These are phyloP conservation scores for Pyrenochaeta sp. DNA, from an alignment of 2,329 filamentous ascomycete genomes.

Conservation along the genomic window DNA sequence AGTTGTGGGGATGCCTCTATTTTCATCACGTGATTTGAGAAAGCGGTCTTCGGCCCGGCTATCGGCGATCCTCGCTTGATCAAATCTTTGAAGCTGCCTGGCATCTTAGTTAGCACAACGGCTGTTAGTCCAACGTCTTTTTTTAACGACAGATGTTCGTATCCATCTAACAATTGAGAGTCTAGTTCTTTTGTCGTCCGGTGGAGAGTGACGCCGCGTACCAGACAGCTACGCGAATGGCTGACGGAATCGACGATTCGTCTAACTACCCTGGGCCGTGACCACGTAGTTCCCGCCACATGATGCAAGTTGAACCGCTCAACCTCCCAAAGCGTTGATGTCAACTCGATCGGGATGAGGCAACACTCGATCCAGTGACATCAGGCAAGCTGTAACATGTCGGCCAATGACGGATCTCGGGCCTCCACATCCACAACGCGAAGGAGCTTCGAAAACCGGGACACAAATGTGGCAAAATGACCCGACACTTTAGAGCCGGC, in stretches of 20 bases:
- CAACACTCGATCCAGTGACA: constrained; percentile 10
- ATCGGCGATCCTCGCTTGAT: constrained; percentile 13
- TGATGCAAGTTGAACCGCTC: neutral
- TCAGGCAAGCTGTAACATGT: neutral
- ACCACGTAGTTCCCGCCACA: neutral
- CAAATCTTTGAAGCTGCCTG: neutral
- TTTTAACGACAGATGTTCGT: neutral
- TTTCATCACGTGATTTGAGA: constrained; percentile 13
- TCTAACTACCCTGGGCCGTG: neutral
- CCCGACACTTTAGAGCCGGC: neutral
- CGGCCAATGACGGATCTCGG: constrained; percentile 9
- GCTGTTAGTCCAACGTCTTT: constrained; percentile 17
- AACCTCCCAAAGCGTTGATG: constrained; percentile 11
- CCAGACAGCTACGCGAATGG: neutral
- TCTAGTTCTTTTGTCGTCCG: neutral
- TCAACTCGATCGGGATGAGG: constrained; percentile 12
- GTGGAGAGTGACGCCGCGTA: neutral
- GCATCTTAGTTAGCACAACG: constrained; percentile 16
- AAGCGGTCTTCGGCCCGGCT: constrained; percentile 12
- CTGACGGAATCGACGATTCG: neutral
- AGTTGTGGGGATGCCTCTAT: neutral
- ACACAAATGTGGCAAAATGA: neutral
- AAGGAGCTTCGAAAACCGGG: constrained; percentile 2
- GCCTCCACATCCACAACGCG: neutral
- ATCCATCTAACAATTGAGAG: neutral